Conservation (phyloP, 2,329 filamentous ascomycete species). For the Diplodia mutila region DNA sequence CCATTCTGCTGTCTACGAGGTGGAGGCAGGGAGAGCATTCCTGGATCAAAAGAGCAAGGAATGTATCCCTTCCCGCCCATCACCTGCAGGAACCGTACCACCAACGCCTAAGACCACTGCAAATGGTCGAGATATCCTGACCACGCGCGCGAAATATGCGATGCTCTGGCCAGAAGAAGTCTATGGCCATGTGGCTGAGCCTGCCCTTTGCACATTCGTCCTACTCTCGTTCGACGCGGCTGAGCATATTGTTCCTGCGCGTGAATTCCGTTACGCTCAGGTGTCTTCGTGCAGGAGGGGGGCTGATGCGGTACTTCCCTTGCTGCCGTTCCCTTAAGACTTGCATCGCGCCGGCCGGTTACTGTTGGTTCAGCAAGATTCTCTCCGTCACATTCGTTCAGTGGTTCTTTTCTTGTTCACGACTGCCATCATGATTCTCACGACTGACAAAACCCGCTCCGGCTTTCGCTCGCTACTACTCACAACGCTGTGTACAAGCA, state of each 20-base stretch:
- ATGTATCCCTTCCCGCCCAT: slow-evolving; percentile 22
- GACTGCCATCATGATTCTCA: slow-evolving; percentile 17
- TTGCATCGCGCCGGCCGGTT: slow-evolving; percentile 10
- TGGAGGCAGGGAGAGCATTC: slow-evolving; percentile 20
- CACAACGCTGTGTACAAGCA: slow-evolving; percentile 12
- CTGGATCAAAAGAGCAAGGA: slow-evolving; percentile 12
- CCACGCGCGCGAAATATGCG: slow-evolving; percentile 11
- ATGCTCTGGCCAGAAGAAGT: slow-evolving; percentile 16
- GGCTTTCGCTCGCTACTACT: slow-evolving; percentile 20
- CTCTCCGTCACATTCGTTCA: slow-evolving; percentile 21
- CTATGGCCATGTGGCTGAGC: slow-evolving; percentile 11
- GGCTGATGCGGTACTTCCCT: slow-evolving; percentile 11
- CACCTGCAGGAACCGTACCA: slow-evolving; percentile 23
- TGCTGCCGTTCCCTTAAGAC: slow-evolving; percentile 23
- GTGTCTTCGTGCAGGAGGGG: slow-evolving; percentile 13
- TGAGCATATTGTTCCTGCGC: slow-evolving; percentile 10
- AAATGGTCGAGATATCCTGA: slow-evolving; percentile 10
- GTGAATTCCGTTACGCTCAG: slow-evolving; percentile 17
- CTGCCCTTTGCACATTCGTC: slow-evolving; percentile 13
- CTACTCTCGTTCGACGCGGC: slow-evolving; percentile 14
- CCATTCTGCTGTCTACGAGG: slow-evolving; percentile 4
- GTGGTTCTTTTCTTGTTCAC: slow-evolving; percentile 5
- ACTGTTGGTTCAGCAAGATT: background rate
- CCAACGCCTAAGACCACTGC: slow-evolving; percentile 12
- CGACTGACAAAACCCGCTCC: background rate